Evolutionary conservation across 2,329 filamentous ascomycete genomes (phyloP), one percentile per base, ranked within the genome.

Genomic region (Monilinia vaccinii-corymbosi): DNA sequence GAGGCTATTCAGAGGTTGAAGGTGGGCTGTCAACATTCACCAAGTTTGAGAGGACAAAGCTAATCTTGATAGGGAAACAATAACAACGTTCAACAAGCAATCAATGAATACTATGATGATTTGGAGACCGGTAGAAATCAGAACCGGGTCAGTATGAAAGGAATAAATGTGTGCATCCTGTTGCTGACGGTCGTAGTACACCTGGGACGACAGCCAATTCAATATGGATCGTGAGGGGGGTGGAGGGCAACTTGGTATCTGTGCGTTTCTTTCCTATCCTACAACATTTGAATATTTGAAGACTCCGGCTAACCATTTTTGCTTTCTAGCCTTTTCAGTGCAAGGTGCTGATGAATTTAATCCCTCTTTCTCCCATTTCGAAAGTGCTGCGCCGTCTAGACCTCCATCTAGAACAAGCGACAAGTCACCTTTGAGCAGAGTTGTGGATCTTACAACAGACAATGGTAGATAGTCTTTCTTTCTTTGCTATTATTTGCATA

Each of bases 351-450:
- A 63, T 46, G 38, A 60, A 36, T 58, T 40, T 3, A 48, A 58
- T 16, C 25, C 25, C 31, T 21, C 65, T 23, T 61, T 38, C 14
- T 36, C 42, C 40, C 51, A 38, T 5, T 58, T 58, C 38, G 59
- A 58, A 34, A 55, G 38, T 5, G 55, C 25, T 21, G 53, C 69
- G 18, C 66, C 64, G 18, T 85, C 84, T 21, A 77, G 83, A 60
- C 84, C 84, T n/a, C 84, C 84, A 1, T 86, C 84, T 25, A 75
- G 83, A 71, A 76, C 79, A 48, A 70, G 68, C 55, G 81, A 79
- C 56, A 81, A 76, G 67, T 85, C 83, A 38, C 82, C 83, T 10
- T 70, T 84, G 61, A 75, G 78, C 70, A 79, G 74, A 65, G 73
- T 81, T 63, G 73, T 77, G 64, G 78, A 82, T 56, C 78, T 78